Evolutionary conservation across 306 rosid species (phyloP).

Genomic region (Betula pendula): DNA sequence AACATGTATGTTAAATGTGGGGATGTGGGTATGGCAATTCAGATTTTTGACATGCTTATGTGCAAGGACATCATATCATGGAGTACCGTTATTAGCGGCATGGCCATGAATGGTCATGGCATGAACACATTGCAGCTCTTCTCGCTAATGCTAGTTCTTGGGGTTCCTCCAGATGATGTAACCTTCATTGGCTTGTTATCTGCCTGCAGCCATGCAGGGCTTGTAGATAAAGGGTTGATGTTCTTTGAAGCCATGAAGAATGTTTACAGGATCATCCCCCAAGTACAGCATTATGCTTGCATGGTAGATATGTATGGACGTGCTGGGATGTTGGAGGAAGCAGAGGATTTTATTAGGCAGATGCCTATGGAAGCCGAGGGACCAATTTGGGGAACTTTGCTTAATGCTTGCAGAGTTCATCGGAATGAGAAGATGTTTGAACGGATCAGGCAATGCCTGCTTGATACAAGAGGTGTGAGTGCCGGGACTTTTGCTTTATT

Average conservation of each 20-base stretch:
- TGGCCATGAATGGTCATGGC: constrained; percentile 75
- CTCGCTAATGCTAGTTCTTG: constrained; percentile 66
- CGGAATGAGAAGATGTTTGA: constrained; percentile 58
- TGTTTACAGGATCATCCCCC: constrained; percentile 37
- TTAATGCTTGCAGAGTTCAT: constrained; percentile 66
- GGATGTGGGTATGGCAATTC: constrained; percentile 43
- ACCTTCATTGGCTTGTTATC: constrained; percentile 65
- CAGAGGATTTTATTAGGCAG: constrained; percentile 47
- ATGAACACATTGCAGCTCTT: constrained; percentile 51
- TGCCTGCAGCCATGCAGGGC: constrained; percentile 67
- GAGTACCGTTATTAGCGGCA: constrained; percentile 67
- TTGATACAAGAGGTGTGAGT: constrained; percentile 35
- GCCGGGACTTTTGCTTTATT: constrained; percentile 65
- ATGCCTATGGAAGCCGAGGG: constrained; percentile 42
- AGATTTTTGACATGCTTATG: constrained; percentile 39
- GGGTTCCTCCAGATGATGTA: constrained; percentile 65
- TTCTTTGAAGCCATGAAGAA: constrained; percentile 63
- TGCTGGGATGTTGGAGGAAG: constrained; percentile 64
- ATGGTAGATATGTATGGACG: constrained; percentile 50
- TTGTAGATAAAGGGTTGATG: constrained; percentile 41
- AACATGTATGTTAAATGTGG: constrained; percentile 83
- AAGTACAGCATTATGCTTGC: constrained; percentile 35
- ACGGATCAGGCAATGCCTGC: constrained; percentile 43
- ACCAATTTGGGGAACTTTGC: constrained; percentile 71
- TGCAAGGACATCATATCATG: constrained; percentile 68